A percentile compares a stretch with the other conserved stretches of the same genome.
Conservation (phyloP, 257 asterid species). For the Ajuga chamaepitys region DNA sequence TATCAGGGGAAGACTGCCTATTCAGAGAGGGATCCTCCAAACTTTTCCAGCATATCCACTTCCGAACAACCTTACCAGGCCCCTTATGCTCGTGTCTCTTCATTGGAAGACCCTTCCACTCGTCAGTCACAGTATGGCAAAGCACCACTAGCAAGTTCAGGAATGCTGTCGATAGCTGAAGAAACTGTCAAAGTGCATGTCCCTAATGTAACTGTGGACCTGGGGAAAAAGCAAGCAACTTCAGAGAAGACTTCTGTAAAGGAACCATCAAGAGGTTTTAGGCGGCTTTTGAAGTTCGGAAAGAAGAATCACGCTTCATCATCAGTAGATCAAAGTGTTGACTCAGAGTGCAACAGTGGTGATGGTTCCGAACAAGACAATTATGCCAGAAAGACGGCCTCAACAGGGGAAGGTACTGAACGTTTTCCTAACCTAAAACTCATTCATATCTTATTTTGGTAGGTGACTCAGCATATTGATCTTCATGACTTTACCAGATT, state of each 20-base stretch:
- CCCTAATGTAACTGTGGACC: constrained; percentile 30
- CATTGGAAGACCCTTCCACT: constrained; percentile 60
- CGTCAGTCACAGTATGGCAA: constrained; percentile 37
- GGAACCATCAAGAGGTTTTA: constrained; percentile 75
- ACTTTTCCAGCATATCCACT: constrained; percentile 15
- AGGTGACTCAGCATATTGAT: not conserved
- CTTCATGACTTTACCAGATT: not conserved
- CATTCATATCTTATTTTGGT: constrained; percentile 2
- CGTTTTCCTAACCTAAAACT: constrained; percentile 19
- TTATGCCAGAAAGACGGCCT: constrained; percentile 27
- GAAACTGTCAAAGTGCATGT: constrained; percentile 38
- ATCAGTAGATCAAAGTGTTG: constrained; percentile 55
- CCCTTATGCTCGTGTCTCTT: constrained; percentile 64
- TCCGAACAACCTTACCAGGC: constrained; percentile 46
- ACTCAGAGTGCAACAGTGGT: constrained; percentile 43
- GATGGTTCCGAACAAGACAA: constrained; percentile 38
- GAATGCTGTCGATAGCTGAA: constrained; percentile 27
- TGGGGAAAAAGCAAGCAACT: constrained; percentile 35
- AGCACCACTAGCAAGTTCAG: constrained; percentile 32
- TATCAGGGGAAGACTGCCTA: constrained; percentile 34
- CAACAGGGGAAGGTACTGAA: constrained; percentile 70
- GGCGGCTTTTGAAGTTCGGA: constrained; percentile 74
- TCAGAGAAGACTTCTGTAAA: constrained; percentile 45
- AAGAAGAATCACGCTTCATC: constrained; percentile 60
- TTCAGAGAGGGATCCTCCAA: constrained; percentile 35